Evolutionary conservation across 2,329 filamentous ascomycete species (phyloP), one percentile per base, ranked within the genome.

Genomic region (Blastomyces parvus): DNA sequence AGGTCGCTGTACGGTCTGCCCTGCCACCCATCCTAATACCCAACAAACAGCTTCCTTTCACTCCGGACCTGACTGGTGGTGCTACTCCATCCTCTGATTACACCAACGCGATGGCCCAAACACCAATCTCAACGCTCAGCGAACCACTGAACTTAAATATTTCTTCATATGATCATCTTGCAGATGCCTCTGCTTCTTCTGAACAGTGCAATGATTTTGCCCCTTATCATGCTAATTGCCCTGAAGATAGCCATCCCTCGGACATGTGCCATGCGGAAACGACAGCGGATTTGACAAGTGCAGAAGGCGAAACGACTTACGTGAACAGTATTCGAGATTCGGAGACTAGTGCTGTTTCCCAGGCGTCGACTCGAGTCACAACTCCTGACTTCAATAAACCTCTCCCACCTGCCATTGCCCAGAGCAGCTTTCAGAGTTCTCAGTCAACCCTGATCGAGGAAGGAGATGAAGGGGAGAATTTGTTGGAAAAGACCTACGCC

Each of bases 401-500:
- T 80, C 77, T 63, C 82, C 84, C 38, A 81, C 83, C 67, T 81
- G 83, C 85, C 13, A 89, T 86, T 0, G 76, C 87, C 38, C 90
- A 90, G 67, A 80, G 88, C 52, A 91, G 88, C 77, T 78, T 84
- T 19, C 78, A 84, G 2, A 86, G 81, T 65, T 88, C 87, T 72
- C 80, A 79, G 63, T 84, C 84, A 0, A 82, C 84, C 1, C 79
- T 85, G n/a, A 85, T 82, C 3, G 91, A 95, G 62, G 90, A 83
- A 14, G 87, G 90, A 44, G 91, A 96, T 59, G 85, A 88, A 0
- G 93, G 96, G 73, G 88, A 85, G 4, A 88, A 88, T 70, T 80
- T 97, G n/a, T 80, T 96, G n/a, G 90, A 92, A 73, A 95, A 89
- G 77, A 96, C 92, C 0, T 97, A 85, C 71, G 90, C 91, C 0